These are phyloP conservation scores for Fusarium sp. DNA, from an alignment of 2,329 filamentous ascomycete species.

Conservation along the genomic window DNA sequence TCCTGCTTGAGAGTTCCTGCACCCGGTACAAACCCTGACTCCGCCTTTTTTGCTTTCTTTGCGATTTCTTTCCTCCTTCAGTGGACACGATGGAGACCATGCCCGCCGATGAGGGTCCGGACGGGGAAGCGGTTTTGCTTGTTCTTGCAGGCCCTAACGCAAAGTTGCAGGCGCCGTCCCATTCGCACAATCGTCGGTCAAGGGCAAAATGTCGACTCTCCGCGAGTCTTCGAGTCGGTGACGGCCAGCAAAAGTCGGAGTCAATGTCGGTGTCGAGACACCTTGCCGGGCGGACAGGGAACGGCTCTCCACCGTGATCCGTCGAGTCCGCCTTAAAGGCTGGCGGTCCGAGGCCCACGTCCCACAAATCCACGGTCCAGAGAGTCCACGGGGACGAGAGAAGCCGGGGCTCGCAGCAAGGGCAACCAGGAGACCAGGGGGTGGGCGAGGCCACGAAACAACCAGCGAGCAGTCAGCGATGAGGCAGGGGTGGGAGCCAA, in stretches of 20 bases:
- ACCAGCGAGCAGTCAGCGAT: constrained; percentile 14
- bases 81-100: constrained; percentile 25
- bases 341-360: constrained; percentile 33
- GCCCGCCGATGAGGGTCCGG: constrained; percentile 17
- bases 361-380: constrained; percentile 20
- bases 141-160: constrained; percentile 38
- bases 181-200: constrained; percentile 41
- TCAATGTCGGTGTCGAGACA: constrained; percentile 43
- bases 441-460: constrained; percentile 17
- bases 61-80: constrained; percentile 23
- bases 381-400: constrained; percentile 27
- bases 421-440: constrained; percentile 21
- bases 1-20: constrained; percentile 20
- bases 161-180: constrained; percentile 29
- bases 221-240: constrained; percentile 41
- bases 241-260: constrained; percentile 38
- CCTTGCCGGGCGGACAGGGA: constrained; percentile 31
- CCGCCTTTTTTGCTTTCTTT: constrained; percentile 33
- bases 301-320: constrained; percentile 39
- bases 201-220: constrained; percentile 28
- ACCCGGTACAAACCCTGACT: constrained; percentile 28
- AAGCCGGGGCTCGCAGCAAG: constrained; percentile 29
- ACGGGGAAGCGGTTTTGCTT: constrained; percentile 26
- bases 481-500: constrained; percentile 13
- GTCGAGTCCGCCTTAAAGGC: constrained; percentile 35